phyloP scores from a whole-genome alignment of 192 early-diverging fungal genomes.

The Backusella sp. region DNA sequence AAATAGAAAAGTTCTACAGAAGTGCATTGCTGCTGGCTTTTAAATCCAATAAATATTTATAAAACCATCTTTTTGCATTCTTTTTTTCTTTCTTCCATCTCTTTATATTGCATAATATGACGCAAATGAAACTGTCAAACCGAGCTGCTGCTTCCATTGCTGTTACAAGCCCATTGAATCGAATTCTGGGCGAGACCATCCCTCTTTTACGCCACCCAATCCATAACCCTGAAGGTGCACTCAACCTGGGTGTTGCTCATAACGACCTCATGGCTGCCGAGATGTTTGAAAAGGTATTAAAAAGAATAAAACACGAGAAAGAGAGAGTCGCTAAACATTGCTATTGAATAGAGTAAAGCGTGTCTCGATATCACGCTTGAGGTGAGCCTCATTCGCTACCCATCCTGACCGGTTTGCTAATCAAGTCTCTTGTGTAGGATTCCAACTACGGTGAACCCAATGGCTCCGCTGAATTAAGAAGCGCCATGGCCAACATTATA shows the following conservation, averaged over 20 bases:
- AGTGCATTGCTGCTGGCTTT: neutral
- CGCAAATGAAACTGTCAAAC: constrained; percentile 6
- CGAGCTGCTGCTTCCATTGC: constrained; percentile 1
- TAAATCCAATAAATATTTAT: neutral
- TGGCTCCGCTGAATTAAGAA: constrained; percentile 58
- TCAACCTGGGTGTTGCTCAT: constrained; percentile 82
- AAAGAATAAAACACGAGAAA: neutral
- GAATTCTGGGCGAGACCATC: neutral
- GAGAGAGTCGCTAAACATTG: neutral
- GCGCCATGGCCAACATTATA: constrained; percentile 57
- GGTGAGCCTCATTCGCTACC: neutral
- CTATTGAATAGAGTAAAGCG: neutral
- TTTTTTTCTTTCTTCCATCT: neutral
- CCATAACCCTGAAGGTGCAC: constrained; percentile 64
- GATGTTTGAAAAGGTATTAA: constrained; percentile 55
- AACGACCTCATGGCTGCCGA: constrained; percentile 63
- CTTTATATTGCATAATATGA: neutral
- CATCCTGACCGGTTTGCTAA: too few species aligned
- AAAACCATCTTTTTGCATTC: neutral
- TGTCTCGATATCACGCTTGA: neutral
- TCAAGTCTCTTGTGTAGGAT: constrained; percentile 24
- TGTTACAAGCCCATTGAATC: neutral
- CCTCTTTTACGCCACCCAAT: neutral
- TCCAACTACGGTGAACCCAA: constrained; percentile 45
- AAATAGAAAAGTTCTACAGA: too few species aligned